Evolutionary conservation across 2,329 filamentous ascomycete genomes (phyloP), one percentile per base, ranked within the genome.

Genomic region (Camillea tinctor): DNA sequence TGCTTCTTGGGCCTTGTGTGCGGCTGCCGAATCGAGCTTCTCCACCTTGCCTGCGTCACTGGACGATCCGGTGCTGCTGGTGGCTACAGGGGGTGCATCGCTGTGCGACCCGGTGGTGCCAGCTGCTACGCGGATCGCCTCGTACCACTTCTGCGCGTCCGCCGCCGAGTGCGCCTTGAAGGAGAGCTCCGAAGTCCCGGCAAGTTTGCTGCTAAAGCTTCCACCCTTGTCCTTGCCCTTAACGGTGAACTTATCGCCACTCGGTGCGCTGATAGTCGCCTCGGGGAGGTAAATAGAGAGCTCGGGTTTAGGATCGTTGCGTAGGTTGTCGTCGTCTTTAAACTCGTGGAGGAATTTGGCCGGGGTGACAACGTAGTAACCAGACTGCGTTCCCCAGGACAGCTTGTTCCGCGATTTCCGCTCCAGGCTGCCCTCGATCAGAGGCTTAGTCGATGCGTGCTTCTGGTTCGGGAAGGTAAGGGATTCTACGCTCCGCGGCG

Each of bases 321-420:
- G 81, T 55, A 83, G 67, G 71, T 87, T 84, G 70, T 98, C 94
- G 72, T 91, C 90, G 71, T 96, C 93, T 78, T 96, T 96, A 83
- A 96, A 99, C 76, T 97, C 93, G 79, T 99, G 95, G 60, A 99
- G 79, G 78, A 89, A 99, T 71, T 91, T 92, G 59, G 91, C 85
- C 0, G 92, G 90, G 0, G 93, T 96, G 53, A 98, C 87, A 59
- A 95, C 94, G 73, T 97, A 99, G 81, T 96, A 97, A 58, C 85
- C 87, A 0, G 90, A 86, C 64, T 87, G 88, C 76, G 91, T 95
- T 60, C 90, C 89, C 77, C 89, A 86, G 20, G 84, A 84, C 30
- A 92, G 85, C 77, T 96, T 88, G 75, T 96, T 90, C 68, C 93
- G 90, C 63, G 90, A 92, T 79, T 97, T 98, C 72, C 92, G 89